These are phyloP conservation scores for Podila minutissima DNA, from an alignment of 192 early-diverging fungal genomes.

Conservation along the genomic window DNA sequence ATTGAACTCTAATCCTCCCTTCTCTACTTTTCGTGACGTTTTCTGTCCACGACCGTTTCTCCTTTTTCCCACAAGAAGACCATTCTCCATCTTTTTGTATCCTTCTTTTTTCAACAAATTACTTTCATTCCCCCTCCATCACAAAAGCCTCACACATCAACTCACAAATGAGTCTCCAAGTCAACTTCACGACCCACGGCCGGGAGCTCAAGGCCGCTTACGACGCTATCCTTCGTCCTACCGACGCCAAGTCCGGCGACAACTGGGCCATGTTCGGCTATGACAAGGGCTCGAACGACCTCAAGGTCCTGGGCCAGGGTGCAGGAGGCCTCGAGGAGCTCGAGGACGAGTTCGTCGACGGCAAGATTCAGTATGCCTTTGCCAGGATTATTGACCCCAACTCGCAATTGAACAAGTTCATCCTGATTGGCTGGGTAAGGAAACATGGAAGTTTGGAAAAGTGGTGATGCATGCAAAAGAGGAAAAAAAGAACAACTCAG, in stretches of 20 bases:
- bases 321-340: slow-evolving; percentile 86
- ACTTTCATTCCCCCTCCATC: background rate
- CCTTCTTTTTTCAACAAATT: background rate
- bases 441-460: background rate
- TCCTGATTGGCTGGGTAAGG: slow-evolving; percentile 91
- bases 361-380: slow-evolving; percentile 92
- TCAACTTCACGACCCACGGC: slow-evolving; percentile 75
- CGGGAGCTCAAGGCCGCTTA: slow-evolving; percentile 72
- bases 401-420: slow-evolving; percentile 86
- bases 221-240: slow-evolving; percentile 67
- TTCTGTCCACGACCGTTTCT: too few relatives aligned
- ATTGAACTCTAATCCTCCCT: too few relatives aligned
- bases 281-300: slow-evolving; percentile 76
- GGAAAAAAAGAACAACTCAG: background rate
- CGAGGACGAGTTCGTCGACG: slow-evolving; percentile 90
- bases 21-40: too few relatives aligned
- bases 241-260: slow-evolving; percentile 43
- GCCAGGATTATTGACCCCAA: slow-evolving; percentile 86
- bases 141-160: slow-evolving; percentile 10
- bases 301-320: slow-evolving; percentile 72
- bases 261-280: slow-evolving; percentile 84
- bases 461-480: background rate
- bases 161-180: slow-evolving; percentile 60
- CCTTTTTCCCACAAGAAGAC: background rate
- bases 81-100: background rate